A percentile compares a stretch with the other conserved stretches of the same genome.
Evolutionary conservation across 805 yeast genomes (phyloP).

Genomic region (Naumovozyma baii): DNA sequence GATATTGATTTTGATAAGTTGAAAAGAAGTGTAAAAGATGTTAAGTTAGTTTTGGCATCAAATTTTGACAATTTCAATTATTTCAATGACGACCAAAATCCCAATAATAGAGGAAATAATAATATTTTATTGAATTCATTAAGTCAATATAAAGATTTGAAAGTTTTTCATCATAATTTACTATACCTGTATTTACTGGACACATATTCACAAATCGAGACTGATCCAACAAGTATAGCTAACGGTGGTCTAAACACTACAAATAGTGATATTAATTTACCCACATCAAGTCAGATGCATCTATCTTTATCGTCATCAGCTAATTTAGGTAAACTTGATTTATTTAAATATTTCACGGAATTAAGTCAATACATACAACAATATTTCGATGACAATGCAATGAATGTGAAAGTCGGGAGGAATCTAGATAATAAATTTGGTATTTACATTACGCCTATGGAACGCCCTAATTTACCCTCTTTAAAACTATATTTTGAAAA

Average conservation of each 20-base stretch:
- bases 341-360: conserved; percentile 28
- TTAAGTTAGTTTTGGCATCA: conserved; percentile 30
- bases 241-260: conserved; percentile 1
- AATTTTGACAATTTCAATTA: conserved; percentile 31
- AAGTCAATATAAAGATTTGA: conserved; percentile 20
- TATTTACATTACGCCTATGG: conserved; percentile 14
- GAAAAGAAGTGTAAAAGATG: conserved; percentile 24
- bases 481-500: conserved; percentile 21
- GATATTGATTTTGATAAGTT: conserved; percentile 28
- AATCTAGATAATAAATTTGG: conserved; percentile 26
- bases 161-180: conserved; percentile 27
- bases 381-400: conserved; percentile 12
- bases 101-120: conserved; percentile 1
- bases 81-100: conserved; percentile 9
- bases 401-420: conserved; percentile 14
- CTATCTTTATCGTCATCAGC: neutral
- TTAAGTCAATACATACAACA: conserved; percentile 16
- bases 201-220: conserved; percentile 23
- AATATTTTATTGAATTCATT: conserved; percentile 28
- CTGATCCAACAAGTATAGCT: conserved; percentile 15
- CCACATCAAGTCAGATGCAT: neutral
- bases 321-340: conserved; percentile 19
- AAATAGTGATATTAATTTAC: neutral
- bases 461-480: conserved; percentile 5
- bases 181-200: conserved; percentile 27